Evolutionary conservation across 805 yeast species (phyloP).

Genomic region (Komagataella ulmi): DNA sequence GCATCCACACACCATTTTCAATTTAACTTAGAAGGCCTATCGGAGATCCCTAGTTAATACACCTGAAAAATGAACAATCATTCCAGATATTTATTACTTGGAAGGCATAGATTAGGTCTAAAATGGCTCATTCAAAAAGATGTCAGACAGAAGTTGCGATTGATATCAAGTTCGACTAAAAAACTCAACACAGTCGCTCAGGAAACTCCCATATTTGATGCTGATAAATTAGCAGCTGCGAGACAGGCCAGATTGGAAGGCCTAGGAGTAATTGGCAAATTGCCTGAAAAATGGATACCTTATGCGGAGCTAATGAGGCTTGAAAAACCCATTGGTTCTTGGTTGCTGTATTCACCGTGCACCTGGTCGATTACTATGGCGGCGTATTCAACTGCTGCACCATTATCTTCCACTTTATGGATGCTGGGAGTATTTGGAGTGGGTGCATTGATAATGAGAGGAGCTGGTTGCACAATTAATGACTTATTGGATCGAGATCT

Average conservation of each 20-base stretch:
- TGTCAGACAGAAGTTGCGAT: neutral
- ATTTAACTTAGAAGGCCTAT: neutral
- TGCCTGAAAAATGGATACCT: conserved; percentile 72
- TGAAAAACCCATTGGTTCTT: conserved; percentile 94
- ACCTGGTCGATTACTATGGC: conserved; percentile 93
- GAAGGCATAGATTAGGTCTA: neutral
- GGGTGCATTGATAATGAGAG: conserved; percentile 88
- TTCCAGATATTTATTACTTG: neutral
- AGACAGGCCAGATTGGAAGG: conserved; percentile 13
- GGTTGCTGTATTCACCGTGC: conserved; percentile 71
- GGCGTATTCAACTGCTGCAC: conserved; percentile 59
- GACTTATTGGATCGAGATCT: conserved; percentile 77
- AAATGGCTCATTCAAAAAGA: neutral
- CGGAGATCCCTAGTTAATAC: neutral
- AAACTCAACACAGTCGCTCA: neutral
- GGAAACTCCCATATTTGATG: neutral
- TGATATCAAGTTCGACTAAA: neutral
- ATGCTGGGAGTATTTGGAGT: conserved; percentile 62
- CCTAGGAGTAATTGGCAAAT: conserved; percentile 33
- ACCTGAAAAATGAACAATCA: neutral
- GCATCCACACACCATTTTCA: neutral
- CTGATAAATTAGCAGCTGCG: neutral
- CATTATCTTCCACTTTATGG: conserved; percentile 44
- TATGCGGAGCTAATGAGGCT: conserved; percentile 86
- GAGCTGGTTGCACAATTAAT: conserved; percentile 95